Percentiles rank a stretch among this genome's conserved stretches.
Conservation (phyloP, 2,329 filamentous ascomycete genomes). For the Aspergillus brasiliensis region DNA sequence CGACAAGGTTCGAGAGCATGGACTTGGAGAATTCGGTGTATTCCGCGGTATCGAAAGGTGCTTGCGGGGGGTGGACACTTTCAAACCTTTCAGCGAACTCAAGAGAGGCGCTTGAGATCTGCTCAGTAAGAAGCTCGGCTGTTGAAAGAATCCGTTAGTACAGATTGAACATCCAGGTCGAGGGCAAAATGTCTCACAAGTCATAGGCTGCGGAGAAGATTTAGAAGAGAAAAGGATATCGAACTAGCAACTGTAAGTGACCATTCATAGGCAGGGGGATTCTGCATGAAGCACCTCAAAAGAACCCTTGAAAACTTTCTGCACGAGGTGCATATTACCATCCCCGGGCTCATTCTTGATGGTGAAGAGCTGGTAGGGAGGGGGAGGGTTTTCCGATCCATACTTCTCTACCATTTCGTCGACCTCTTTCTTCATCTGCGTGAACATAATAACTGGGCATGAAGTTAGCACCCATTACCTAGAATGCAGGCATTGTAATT, state of each 20-base stretch:
- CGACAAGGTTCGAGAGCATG: constrained; percentile 91
- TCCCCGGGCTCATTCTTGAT: constrained; percentile 60
- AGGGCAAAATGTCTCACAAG: constrained; percentile 46
- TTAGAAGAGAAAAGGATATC: constrained; percentile 86
- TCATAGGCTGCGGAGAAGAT: constrained; percentile 60
- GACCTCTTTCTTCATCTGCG: constrained; percentile 64
- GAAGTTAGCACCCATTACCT: background rate
- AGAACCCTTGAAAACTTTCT: constrained; percentile 85
- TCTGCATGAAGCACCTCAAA: constrained; percentile 62
- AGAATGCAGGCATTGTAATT: background rate
- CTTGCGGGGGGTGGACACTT: constrained; percentile 69
- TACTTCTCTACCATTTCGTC: constrained; percentile 62
- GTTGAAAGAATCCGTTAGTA: constrained; percentile 15
- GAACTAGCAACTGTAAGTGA: constrained; percentile 57
- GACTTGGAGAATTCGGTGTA: constrained; percentile 81
- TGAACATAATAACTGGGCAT: constrained; percentile 58
- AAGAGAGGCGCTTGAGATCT: constrained; percentile 67
- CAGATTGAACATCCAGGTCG: background rate
- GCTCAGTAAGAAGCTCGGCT: constrained; percentile 67
- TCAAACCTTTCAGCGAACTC: constrained; percentile 76
- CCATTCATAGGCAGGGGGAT: background rate
- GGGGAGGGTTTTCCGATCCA: constrained; percentile 69
- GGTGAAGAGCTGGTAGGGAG: constrained; percentile 83
- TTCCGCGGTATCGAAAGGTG: constrained; percentile 72
- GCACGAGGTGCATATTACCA: constrained; percentile 84